phyloP scores from a whole-genome alignment of 2,329 filamentous ascomycete species.

The Madurella mycetomatis region DNA sequence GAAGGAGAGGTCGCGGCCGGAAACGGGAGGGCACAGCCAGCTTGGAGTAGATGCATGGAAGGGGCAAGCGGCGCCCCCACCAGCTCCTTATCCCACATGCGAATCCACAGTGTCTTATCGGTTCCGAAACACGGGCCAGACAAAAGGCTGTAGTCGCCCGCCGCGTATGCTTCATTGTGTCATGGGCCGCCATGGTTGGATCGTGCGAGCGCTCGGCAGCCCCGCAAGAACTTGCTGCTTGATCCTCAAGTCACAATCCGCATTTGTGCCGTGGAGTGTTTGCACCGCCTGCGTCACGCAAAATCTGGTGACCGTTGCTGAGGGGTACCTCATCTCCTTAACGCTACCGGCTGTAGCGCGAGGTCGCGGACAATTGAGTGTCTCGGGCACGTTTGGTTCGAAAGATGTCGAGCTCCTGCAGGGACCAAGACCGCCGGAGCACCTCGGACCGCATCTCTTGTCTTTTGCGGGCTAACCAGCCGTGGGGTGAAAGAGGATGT shows the following conservation, averaged over 20 bases:
- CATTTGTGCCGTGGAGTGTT: too few relatives aligned
- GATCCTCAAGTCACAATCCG: too few relatives aligned
- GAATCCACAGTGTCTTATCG: neutral
- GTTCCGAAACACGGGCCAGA: neutral
- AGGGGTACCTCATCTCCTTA: too few relatives aligned
- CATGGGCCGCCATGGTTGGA: neutral
- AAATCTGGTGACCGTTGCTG: too few relatives aligned
- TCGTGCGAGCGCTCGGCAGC: neutral
- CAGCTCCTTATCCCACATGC: slow-evolving; percentile 5
- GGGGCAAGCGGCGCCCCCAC: slow-evolving; percentile 5
- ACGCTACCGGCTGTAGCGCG: too few relatives aligned
- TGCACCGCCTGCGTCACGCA: too few relatives aligned
- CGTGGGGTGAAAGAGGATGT: neutral
- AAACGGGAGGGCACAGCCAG: neutral
- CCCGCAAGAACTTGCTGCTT: neutral
- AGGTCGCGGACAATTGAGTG: neutral
- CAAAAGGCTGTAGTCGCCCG: neutral
- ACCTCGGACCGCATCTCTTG: slow-evolving; percentile 2
- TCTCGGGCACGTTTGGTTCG: neutral
- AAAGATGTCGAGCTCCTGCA: neutral
- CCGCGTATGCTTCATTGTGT: neutral
- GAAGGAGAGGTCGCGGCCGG: neutral
- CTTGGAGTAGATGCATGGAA: neutral
- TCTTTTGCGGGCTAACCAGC: slow-evolving; percentile 5
- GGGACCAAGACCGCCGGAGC: slow-evolving; percentile 3